These are phyloP conservation scores for Mollisia scopiformis DNA, from an alignment of 2,329 filamentous ascomycete species.

Conservation along the genomic window DNA sequence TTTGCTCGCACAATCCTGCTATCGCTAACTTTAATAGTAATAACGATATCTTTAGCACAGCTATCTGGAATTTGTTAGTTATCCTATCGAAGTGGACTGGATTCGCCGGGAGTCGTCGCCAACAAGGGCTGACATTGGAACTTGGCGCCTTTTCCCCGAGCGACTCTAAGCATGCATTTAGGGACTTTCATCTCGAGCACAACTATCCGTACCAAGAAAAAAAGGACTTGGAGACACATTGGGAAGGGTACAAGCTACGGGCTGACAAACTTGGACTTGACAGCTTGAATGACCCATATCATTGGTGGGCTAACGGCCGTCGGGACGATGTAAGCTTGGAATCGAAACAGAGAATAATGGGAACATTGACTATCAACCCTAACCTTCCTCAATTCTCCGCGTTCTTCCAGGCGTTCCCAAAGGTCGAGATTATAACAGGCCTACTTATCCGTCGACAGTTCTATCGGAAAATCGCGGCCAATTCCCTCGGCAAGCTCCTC, in stretches of 20 bases:
- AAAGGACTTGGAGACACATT: constrained; percentile 9
- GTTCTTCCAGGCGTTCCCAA: constrained; percentile 9
- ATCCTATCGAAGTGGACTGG: constrained; percentile 20
- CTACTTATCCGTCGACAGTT: constrained; percentile 26
- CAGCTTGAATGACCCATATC: constrained; percentile 25
- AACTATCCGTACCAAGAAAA: constrained; percentile 22
- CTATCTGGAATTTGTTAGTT: constrained; percentile 16
- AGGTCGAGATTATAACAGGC: constrained; percentile 20
- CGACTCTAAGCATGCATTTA: constrained; percentile 23
- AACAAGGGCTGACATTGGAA: constrained; percentile 22
- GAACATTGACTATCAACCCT: constrained; percentile 16
- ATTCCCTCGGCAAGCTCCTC: constrained; percentile 20
- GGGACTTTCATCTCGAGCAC: constrained; percentile 24
- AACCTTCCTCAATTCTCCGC: constrained; percentile 8
- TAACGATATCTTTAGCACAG: constrained; percentile 17
- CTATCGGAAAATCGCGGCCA: constrained; percentile 22
- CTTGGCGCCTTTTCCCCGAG: constrained; percentile 25
- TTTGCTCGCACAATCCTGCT: constrained; percentile 6
- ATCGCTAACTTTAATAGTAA: constrained; percentile 20
- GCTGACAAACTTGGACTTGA: constrained; percentile 9
- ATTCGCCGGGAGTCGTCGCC: constrained; percentile 6
- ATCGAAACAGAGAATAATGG: constrained; percentile 24
- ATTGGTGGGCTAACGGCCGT: constrained; percentile 22
- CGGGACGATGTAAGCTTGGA: constrained; percentile 7
- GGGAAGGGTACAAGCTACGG: constrained; percentile 15